A percentile compares a stretch with the other conserved stretches of the same genome.
Conservation (phyloP, 306 rosid genomes). For the Trifolium subterraneum region DNA sequence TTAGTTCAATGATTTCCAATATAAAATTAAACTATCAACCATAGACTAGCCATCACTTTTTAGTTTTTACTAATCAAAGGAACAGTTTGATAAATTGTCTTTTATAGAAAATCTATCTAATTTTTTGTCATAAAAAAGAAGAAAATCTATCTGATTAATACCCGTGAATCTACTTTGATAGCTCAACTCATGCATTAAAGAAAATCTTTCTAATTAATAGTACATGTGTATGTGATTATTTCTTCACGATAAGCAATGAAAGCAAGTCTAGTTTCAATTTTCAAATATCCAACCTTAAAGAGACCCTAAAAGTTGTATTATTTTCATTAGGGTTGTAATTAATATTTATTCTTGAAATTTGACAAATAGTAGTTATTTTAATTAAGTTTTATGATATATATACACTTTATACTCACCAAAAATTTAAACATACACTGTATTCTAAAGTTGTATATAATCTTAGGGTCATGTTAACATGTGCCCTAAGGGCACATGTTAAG, state of each 20-base stretch:
- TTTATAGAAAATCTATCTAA: background rate
- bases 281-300: background rate
- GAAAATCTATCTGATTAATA: background rate
- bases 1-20: background rate
- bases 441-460: too few species aligned
- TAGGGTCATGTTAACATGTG: too few species aligned
- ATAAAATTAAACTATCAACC: background rate
- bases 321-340: background rate
- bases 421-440: too few species aligned
- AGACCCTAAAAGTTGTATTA: background rate
- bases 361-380: background rate
- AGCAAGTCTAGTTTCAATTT: background rate
- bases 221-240: too few species aligned
- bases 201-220: too few species aligned
- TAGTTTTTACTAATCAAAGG: constrained; percentile 5
- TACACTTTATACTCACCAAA: too few species aligned
- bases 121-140: too few species aligned
- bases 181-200: background rate
- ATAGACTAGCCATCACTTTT: background rate
- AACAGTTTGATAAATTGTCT: background rate
- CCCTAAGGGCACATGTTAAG: too few species aligned
- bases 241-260: too few species aligned
- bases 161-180: background rate
- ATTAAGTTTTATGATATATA: too few species aligned
- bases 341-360: background rate